A percentile compares a stretch with the other conserved stretches of the same genome.
Conservation (phyloP, 2,329 filamentous ascomycete genomes). For the Scopulariopsis brevicaulis region DNA sequence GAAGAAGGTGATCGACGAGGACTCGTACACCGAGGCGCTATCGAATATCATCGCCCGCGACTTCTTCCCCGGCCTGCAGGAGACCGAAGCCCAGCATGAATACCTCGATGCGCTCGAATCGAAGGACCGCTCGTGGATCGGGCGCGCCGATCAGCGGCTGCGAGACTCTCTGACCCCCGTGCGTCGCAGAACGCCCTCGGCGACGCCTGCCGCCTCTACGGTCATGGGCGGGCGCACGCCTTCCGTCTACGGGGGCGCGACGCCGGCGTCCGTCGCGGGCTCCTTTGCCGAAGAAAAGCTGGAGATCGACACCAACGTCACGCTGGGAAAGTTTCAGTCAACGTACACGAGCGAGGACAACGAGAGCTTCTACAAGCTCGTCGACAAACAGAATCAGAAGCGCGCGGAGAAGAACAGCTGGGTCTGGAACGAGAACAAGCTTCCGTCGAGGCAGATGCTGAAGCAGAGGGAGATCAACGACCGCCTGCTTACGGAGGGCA, state of each 20-base stretch:
- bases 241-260: constrained; percentile 58
- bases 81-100: constrained; percentile 79
- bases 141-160: constrained; percentile 61
- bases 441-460: constrained; percentile 69
- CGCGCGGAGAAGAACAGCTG: constrained; percentile 76
- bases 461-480: constrained; percentile 52
- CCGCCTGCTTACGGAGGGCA: constrained; percentile 32
- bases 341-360: constrained; percentile 98
- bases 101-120: constrained; percentile 88
- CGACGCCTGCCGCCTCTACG: constrained; percentile 10
- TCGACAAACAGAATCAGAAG: constrained; percentile 85
- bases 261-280: constrained; percentile 49
- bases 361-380: constrained; percentile 84
- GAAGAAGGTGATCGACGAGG: constrained; percentile 79
- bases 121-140: constrained; percentile 75
- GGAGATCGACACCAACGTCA: constrained; percentile 64
- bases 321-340: constrained; percentile 73
- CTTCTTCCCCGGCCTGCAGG: constrained; percentile 87
- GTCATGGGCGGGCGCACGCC: constrained; percentile 42
- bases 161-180: constrained; percentile 75
- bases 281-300: constrained; percentile 24
- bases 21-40: constrained; percentile 80
- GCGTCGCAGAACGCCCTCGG: constrained; percentile 22
- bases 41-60: constrained; percentile 93
- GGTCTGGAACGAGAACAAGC: constrained; percentile 81